A percentile compares a stretch with the other conserved stretches of the same genome.
phyloP scores from a whole-genome alignment of 768 basidiomycete genomes.

The Auriscalpium microsporum region DNA sequence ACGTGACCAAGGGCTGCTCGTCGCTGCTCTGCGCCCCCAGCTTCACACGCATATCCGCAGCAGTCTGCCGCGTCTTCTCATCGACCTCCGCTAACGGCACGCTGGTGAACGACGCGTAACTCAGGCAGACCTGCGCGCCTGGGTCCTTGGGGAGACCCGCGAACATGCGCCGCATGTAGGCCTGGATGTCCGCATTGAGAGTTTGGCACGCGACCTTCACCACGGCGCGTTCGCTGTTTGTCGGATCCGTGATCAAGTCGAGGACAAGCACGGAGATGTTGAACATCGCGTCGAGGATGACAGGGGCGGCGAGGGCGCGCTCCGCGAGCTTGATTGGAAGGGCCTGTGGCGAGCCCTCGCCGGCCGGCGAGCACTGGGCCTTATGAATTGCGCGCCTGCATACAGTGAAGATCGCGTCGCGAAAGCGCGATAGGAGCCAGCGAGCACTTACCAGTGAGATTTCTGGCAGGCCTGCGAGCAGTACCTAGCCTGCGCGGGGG shows the following conservation, averaged over 20 bases:
- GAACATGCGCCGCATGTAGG: not conserved
- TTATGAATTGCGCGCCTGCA: not conserved
- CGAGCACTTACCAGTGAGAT: not conserved
- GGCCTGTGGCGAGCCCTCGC: not conserved
- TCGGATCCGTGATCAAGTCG: not conserved
- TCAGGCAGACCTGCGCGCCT: not conserved
- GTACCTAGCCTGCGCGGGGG: not conserved
- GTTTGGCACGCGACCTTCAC: not conserved
- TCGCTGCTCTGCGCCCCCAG: not conserved
- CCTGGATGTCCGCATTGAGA: not conserved
- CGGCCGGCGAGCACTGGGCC: not conserved
- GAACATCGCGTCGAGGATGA: not conserved
- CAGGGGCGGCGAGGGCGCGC: not conserved
- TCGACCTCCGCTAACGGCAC: not conserved
- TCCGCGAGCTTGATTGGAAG: not conserved
- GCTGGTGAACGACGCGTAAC: not conserved
- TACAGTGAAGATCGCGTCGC: not conserved
- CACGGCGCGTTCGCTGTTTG: not conserved
- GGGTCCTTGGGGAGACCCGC: not conserved
- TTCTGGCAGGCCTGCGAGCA: not conserved
- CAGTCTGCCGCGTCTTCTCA: not conserved
- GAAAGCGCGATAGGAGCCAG: not conserved
- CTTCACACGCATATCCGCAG: not conserved
- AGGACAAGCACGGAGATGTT: not conserved
- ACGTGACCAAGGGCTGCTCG: not conserved